Conservation (phyloP, 805 yeast species). For the Lipomyces starkeyi region DNA sequence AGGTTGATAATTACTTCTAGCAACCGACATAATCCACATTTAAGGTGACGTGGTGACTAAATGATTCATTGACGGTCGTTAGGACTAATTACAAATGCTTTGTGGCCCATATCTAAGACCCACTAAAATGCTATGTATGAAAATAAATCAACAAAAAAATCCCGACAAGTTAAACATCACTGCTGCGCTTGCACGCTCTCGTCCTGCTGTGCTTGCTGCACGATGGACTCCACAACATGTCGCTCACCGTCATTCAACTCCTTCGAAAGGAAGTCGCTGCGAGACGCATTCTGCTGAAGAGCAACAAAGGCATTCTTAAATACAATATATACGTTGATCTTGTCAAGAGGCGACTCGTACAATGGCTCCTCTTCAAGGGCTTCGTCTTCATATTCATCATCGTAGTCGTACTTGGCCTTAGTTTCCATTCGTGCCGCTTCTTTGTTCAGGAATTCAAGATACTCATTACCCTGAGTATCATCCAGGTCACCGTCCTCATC, state of each 20-base stretch:
- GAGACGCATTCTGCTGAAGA: conserved; percentile 26
- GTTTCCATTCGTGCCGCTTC: conserved; percentile 26
- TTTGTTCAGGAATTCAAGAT: conserved; percentile 35
- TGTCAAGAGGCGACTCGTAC: conserved; percentile 79
- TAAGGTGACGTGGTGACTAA: background rate
- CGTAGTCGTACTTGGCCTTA: conserved; percentile 6
- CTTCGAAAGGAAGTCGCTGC: conserved; percentile 24
- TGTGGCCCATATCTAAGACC: conserved; percentile 3
- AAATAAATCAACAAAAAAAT: background rate
- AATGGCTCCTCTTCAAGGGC: conserved; percentile 79
- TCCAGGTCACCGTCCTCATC: conserved; percentile 46
- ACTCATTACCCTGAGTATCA: conserved; percentile 41
- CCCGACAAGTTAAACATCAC: background rate
- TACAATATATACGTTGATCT: conserved; percentile 69
- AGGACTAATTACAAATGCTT: background rate
- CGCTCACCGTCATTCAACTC: conserved; percentile 23
- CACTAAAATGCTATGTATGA: background rate
- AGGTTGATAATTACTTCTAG: background rate
- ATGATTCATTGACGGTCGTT: background rate
- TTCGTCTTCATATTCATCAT: conserved; percentile 42
- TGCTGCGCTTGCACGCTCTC: conserved; percentile 13
- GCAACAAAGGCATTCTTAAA: conserved; percentile 60
- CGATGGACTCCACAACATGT: conserved; percentile 16
- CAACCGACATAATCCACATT: background rate
- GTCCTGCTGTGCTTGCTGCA: conserved; percentile 34